phyloP scores from a whole-genome alignment of 2,329 filamentous ascomycete genomes.

The Mycosphaerelloides madeirae region DNA sequence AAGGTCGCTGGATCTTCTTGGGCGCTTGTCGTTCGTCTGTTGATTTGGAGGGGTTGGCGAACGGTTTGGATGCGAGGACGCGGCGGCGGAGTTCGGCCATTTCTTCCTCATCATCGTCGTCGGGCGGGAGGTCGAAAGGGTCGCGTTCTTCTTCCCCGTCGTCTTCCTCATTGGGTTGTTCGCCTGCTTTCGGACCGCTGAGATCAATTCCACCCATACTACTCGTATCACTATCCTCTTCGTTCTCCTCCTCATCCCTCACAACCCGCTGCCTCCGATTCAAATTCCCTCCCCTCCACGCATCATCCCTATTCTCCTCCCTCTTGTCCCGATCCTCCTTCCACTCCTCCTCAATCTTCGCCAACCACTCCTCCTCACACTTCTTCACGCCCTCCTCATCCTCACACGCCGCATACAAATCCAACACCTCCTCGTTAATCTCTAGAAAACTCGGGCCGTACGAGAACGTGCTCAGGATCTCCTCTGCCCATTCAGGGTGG shows the following conservation, averaged over 20 bases:
- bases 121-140: constrained; percentile 69
- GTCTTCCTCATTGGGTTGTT: constrained; percentile 42
- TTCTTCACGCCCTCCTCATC: constrained; percentile 79
- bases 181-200: constrained; percentile 47
- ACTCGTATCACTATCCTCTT: constrained; percentile 33
- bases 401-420: constrained; percentile 76
- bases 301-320: constrained; percentile 60
- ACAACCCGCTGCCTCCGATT: constrained; percentile 57
- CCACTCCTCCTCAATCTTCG: constrained; percentile 85
- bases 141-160: constrained; percentile 53
- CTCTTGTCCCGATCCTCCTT: constrained; percentile 66
- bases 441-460: constrained; percentile 86
- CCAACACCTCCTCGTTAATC: constrained; percentile 79
- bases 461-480: constrained; percentile 75
- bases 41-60: constrained; percentile 52
- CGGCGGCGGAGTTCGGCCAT: constrained; percentile 90
- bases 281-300: constrained; percentile 87
- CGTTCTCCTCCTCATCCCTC: constrained; percentile 42
- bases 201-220: constrained; percentile 34
- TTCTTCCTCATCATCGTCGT: constrained; percentile 74
- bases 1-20: constrained; percentile 56
- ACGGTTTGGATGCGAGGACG: constrained; percentile 87
- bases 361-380: constrained; percentile 82
- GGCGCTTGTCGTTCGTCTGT: constrained; percentile 52
- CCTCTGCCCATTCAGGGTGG: constrained; percentile 81